Evolutionary conservation across 2,329 filamentous ascomycete genomes (phyloP).

Genomic region (Dactylonectria macrodidyma): DNA sequence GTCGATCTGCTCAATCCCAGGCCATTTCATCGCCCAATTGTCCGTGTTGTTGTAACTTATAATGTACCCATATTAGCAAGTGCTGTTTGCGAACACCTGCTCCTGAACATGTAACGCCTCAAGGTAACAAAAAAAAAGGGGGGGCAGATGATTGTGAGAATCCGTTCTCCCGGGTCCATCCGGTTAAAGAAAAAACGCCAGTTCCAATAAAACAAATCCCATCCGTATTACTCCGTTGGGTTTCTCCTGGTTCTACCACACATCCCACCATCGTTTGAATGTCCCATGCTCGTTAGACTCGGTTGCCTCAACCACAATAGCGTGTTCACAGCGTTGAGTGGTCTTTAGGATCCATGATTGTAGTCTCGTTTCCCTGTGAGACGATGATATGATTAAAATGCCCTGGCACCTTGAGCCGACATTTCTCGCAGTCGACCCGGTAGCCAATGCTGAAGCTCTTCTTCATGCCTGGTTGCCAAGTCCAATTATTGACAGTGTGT

Average conservation of each 20-base stretch:
- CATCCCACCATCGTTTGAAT: slow-evolving; percentile 13
- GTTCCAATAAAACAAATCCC: slow-evolving; percentile 14
- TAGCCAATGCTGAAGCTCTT: slow-evolving; percentile 85
- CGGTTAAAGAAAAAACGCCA: slow-evolving; percentile 5
- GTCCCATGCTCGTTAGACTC: not conserved
- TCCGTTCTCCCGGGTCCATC: slow-evolving; percentile 27
- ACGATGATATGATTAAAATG: slow-evolving; percentile 87
- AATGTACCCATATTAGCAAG: slow-evolving; percentile 27
- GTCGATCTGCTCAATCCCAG: slow-evolving; percentile 32
- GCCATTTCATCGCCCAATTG: slow-evolving; percentile 8
- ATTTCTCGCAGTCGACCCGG: slow-evolving; percentile 84
- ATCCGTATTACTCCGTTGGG: slow-evolving; percentile 16
- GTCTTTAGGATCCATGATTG: slow-evolving; percentile 45
- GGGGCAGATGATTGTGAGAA: slow-evolving; percentile 16
- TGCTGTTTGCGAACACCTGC: slow-evolving; percentile 23
- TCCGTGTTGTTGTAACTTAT: slow-evolving; percentile 15
- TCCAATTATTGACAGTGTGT: slow-evolving; percentile 74
- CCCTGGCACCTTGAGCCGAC: slow-evolving; percentile 79
- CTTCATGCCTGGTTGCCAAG: slow-evolving; percentile 75
- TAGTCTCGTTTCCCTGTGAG: slow-evolving; percentile 61
- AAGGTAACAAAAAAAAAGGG: slow-evolving; percentile 22
- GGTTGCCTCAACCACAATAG: not conserved
- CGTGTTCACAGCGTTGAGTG: slow-evolving; percentile 38
- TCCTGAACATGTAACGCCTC: slow-evolving; percentile 14
- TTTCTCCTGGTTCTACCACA: slow-evolving; percentile 3